Base-by-base conservation (phyloP, 495 filamentous ascomycete genomes). In the Penicillium paradoxum region DNA sequence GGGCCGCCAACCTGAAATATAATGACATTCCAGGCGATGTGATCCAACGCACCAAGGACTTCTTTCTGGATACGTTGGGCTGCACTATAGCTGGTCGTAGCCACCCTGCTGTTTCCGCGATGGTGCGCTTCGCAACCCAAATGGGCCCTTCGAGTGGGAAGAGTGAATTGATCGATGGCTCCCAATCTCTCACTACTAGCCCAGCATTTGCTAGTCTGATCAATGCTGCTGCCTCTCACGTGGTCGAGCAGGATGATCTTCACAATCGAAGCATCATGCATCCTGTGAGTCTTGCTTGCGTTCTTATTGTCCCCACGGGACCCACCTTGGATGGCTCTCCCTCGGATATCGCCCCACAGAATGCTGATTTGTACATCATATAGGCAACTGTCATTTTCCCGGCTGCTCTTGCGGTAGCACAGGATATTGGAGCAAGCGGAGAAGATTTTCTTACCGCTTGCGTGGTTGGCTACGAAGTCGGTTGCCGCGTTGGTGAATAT, bases 181-280 rank as follows among this genome's bases (percentile, higher is more conserved):
- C 56, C 5, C 44, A 64, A 29, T 50, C 29, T 7, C 53, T 62
- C 19, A 58, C 51, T 0, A 68, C 57, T 8, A 68, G 59, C 25
- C 58, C 68, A 0, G 68, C 66, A 22, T 71, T 71, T 57, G 68
- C 68, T 24, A 63, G 60, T 52, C 29, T 71, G 38, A 53, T 71
- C 2, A 71, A 71, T 45, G 68, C 57, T n/a, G 68, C 64, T 24
- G 54, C 68, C 11, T 64, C 66, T 2, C 68, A 71, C 60, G 68
- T 71, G 0, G 68, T 71, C 13, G 68, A 71, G 48, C 68, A 71
- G 40, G 68, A 71, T 60, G 68, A 71, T 56, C 59, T 71, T 40
- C 68, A 71, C 47, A 71, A 69, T 53, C 51, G 65, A 9, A 71
- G 68, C 51, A 71, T 71, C 30, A 66, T 65, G 62, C 68, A 71